These are phyloP conservation scores for Volvox carteri DNA, from an alignment of 163 green algal species.

Conservation along the genomic window DNA sequence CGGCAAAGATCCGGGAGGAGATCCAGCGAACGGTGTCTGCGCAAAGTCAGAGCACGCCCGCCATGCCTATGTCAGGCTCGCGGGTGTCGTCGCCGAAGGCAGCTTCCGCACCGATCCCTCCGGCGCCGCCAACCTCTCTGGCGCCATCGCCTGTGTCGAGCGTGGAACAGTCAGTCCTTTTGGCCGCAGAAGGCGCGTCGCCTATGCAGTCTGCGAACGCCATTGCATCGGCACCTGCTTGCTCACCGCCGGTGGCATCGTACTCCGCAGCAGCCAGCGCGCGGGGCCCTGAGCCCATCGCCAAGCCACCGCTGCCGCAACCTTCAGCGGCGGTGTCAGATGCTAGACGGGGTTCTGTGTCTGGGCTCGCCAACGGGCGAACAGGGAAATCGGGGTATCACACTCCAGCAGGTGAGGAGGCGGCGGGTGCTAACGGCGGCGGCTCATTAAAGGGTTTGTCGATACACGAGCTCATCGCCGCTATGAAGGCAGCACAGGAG, in stretches of 20 bases:
- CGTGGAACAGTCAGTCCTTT: too few species aligned
- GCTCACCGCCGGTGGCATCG: neutral
- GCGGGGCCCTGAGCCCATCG: neutral
- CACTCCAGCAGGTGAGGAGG: slow-evolving; percentile 26
- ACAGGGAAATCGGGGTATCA: slow-evolving; percentile 32
- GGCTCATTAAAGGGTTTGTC: slow-evolving; percentile 24
- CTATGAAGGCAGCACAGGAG: slow-evolving; percentile 52
- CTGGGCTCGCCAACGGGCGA: neutral
- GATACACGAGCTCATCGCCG: slow-evolving; percentile 54
- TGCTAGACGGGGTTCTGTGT: neutral
- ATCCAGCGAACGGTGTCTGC: slow-evolving; percentile 44
- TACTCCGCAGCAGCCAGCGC: neutral
- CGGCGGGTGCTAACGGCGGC: neutral
- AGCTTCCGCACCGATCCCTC: neutral
- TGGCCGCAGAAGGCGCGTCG: neutral
- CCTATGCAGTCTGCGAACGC: neutral
- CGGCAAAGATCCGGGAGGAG: slow-evolving; percentile 73
- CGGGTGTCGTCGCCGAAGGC: neutral
- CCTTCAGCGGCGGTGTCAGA: neutral
- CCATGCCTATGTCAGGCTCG: neutral
- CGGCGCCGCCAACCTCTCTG: neutral
- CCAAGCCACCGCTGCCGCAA: slow-evolving; percentile 50
- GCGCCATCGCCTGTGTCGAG: neutral
- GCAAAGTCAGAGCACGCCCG: neutral
- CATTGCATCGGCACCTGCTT: neutral